A percentile compares a stretch with the other conserved stretches of the same genome.
phyloP scores from a whole-genome alignment of 1,284 basidiomycete genomes.

The Sanghuangporus baumii region DNA sequence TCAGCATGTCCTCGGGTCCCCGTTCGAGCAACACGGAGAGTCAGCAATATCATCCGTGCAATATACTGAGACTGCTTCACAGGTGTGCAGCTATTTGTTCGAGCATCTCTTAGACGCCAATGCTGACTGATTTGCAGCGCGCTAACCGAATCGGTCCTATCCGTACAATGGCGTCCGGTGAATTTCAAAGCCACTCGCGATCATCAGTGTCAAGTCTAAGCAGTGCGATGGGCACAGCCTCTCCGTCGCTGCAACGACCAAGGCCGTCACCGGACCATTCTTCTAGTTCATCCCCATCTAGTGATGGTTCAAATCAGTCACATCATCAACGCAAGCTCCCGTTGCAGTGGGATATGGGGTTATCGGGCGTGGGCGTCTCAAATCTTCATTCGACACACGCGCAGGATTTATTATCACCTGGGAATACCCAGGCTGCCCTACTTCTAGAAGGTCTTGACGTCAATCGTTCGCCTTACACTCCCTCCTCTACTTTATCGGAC shows the following conservation, averaged over 20 bases:
- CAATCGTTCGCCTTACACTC: conserved; percentile 16
- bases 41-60: neutral
- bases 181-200: conserved; percentile 9
- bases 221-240: conserved; percentile 15
- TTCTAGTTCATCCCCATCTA: conserved; percentile 17
- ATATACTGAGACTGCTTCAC: neutral
- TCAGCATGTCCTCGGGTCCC: conserved; percentile 5
- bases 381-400: neutral
- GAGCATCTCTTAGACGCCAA: neutral
- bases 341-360: conserved; percentile 16
- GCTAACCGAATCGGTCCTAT: conserved; percentile 7
- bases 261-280: conserved; percentile 14
- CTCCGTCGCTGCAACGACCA: conserved; percentile 7
- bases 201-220: conserved; percentile 13
- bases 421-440: neutral
- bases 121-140: conserved; percentile 11
- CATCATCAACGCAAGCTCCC: conserved; percentile 15
- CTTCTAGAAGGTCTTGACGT: conserved; percentile 12
- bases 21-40: conserved; percentile 5
- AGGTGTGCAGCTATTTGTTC: conserved; percentile 1
- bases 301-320: conserved; percentile 16
- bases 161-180: conserved; percentile 8
- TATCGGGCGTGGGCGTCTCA: conserved; percentile 7
- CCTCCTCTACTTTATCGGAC: conserved; percentile 6
- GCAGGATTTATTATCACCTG: conserved; percentile 13